phyloP scores from a whole-genome alignment of 2,329 filamentous ascomycete genomes.

The Xylaria sp. region DNA sequence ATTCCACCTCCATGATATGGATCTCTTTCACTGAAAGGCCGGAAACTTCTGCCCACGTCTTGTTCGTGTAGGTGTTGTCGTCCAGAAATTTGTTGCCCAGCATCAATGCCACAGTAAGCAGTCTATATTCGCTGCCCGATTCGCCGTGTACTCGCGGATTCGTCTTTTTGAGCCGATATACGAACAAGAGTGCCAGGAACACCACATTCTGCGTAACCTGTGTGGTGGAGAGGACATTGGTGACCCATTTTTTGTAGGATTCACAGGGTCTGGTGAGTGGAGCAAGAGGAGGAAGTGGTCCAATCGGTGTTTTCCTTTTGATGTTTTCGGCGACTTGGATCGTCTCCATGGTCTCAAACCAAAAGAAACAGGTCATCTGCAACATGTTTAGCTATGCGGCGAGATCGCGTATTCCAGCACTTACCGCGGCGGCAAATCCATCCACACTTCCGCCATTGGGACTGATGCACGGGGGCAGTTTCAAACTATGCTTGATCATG shows the following conservation, averaged over 20 bases:
- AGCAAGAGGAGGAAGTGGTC: constrained; percentile 48
- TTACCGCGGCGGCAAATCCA: constrained; percentile 77
- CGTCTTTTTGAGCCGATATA: constrained; percentile 85
- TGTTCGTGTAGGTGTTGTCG: constrained; percentile 99
- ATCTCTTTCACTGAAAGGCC: constrained; percentile 91
- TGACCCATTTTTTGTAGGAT: constrained; percentile 90
- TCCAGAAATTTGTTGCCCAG: constrained; percentile 97
- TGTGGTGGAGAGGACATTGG: constrained; percentile 83
- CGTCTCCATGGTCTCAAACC: constrained; percentile 87
- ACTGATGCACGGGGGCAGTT: constrained; percentile 72
- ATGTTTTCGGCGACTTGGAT: constrained; percentile 68
- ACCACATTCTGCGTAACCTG: constrained; percentile 97
- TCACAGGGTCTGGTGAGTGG: constrained; percentile 69
- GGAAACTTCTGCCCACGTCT: constrained; percentile 98
- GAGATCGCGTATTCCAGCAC: constrained; percentile 23
- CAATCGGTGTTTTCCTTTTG: constrained; percentile 34
- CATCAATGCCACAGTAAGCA: constrained; percentile 94
- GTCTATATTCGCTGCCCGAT: constrained; percentile 84
- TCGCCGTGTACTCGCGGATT: constrained; percentile 88
- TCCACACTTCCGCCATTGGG: constrained; percentile 68
- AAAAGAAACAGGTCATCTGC: constrained; percentile 92
- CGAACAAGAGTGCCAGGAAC: constrained; percentile 80
- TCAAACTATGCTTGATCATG: constrained; percentile 56
- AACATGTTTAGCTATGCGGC: constrained; percentile 18
- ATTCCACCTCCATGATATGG: constrained; percentile 99